Base-by-base conservation (phyloP, 1,139 yeast species). In the Pneumocystis carinii region DNA sequence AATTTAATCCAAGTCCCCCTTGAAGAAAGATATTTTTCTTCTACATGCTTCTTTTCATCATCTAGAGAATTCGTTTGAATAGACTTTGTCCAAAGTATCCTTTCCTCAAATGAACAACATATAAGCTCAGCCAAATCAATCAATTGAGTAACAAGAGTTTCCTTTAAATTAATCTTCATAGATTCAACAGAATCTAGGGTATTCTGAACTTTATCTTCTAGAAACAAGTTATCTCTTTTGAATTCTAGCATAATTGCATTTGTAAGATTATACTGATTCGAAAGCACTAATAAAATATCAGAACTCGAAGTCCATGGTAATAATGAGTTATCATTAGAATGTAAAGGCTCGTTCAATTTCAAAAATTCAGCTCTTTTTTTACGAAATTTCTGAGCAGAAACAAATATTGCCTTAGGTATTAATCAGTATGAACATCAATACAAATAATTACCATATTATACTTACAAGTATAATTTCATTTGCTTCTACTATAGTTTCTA, bases 1-100 rank as follows among this genome's bases (percentile, higher is more conserved):
- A 79, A 77, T 58, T 76, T 75, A 32, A 85, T 80, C 94, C 94
- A 84, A 6, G 73, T 67, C 29, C 74, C 72, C 61, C 76, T 73
- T 70, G 66, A 68, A 12, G 69, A 72, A 27, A 70, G 62, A 62
- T 70, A 74, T 17, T 39, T 39, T 24, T 35, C 39, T 38, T 27
- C 60, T 42, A 57, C 32, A 15, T 17, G 35, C 57, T 27, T 58
- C 24, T 62, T 48, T 12, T 48, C 55, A 48, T 48, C 6, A 48
- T 48, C 55, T 48, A 24, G 5, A 24, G 55, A 48, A 24, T 12
- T 29, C 19, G 4, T 19, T 48, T 48, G 32, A 48, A 48, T 48
- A 24, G 27, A 48, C 15, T 48, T 48, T 24, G 55, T 48, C 55
- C 55, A 48, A 12, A 48, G 27, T 4, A 67, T 64, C 2, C 71